Evolutionary conservation across 2,329 filamentous ascomycete species (phyloP).

Genomic region (Pseudopithomyces chartarum): DNA sequence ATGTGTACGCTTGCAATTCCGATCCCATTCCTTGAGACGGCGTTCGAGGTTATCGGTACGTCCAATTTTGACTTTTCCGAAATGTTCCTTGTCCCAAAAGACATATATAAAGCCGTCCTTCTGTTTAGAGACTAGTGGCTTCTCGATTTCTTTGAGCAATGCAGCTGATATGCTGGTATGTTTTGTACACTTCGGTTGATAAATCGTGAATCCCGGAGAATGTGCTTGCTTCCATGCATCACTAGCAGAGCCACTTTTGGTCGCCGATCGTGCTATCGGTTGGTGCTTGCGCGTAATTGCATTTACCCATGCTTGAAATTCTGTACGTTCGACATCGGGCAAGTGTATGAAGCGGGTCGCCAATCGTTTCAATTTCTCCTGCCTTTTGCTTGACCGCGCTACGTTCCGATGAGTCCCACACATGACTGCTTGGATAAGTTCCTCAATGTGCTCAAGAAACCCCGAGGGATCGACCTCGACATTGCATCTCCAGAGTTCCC

Average conservation of each 20-base stretch:
- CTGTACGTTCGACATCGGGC: background rate
- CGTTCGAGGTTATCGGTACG: background rate
- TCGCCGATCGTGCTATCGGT: background rate
- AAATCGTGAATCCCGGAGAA: background rate
- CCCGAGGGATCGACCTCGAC: background rate
- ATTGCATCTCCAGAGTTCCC: background rate
- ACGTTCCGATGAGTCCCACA: background rate
- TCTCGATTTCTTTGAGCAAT: background rate
- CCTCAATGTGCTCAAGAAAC: background rate
- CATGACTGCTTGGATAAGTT: background rate
- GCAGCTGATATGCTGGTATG: background rate
- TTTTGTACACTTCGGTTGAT: background rate
- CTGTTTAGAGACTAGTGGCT: background rate
- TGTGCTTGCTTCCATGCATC: background rate
- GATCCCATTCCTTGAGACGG: background rate
- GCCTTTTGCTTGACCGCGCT: background rate
- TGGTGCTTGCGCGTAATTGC: background rate
- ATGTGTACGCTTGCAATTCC: background rate
- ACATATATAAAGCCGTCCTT: background rate
- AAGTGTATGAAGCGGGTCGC: background rate
- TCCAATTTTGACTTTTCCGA: background rate
- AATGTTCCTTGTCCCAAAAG: background rate
- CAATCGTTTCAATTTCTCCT: background rate
- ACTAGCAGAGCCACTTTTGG: background rate
- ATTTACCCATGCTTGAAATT: background rate